Evolutionary conservation across 1,139 yeast species (phyloP).

Genomic region (Magnusiomyces tetraspermus): DNA sequence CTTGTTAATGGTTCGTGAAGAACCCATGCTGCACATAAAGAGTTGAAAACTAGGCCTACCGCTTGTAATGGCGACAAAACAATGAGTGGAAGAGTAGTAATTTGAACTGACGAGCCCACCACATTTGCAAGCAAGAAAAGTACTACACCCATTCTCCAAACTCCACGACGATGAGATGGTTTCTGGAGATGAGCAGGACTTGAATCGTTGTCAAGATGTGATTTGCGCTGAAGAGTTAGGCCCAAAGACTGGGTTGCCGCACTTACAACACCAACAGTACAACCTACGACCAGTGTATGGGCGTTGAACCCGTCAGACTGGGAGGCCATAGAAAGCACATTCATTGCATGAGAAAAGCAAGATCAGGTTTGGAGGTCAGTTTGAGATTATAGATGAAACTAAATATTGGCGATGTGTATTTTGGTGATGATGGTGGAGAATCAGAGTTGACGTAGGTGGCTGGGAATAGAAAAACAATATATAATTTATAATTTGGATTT

Average conservation of each 20-base stretch:
- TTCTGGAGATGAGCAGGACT: conserved; percentile 25
- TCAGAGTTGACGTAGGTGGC: too few relatives aligned
- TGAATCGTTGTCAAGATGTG: conserved; percentile 40
- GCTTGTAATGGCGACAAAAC: conserved; percentile 79
- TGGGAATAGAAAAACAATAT: too few relatives aligned
- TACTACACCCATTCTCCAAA: conserved; percentile 70
- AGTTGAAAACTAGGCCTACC: conserved; percentile 79
- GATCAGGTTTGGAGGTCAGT: background rate
- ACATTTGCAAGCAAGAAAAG: conserved; percentile 67
- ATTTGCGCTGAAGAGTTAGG: conserved; percentile 70
- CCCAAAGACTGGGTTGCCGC: conserved; percentile 81
- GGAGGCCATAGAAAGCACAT: too few relatives aligned
- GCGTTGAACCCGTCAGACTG: background rate
- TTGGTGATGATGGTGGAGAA: background rate
- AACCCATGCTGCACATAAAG: conserved; percentile 60
- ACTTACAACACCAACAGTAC: conserved; percentile 65
- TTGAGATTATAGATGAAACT: background rate
- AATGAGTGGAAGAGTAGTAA: conserved; percentile 73
- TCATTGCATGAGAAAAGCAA: background rate
- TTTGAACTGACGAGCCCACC: conserved; percentile 74
- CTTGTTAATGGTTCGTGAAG: conserved; percentile 60
- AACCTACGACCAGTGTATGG: conserved; percentile 40
- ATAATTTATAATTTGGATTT: too few relatives aligned
- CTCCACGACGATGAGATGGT: conserved; percentile 45
- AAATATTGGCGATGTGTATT: background rate